Evolutionary conservation across 352 stramenopile species (phyloP).

Genomic region (Peronospora farinosa): DNA sequence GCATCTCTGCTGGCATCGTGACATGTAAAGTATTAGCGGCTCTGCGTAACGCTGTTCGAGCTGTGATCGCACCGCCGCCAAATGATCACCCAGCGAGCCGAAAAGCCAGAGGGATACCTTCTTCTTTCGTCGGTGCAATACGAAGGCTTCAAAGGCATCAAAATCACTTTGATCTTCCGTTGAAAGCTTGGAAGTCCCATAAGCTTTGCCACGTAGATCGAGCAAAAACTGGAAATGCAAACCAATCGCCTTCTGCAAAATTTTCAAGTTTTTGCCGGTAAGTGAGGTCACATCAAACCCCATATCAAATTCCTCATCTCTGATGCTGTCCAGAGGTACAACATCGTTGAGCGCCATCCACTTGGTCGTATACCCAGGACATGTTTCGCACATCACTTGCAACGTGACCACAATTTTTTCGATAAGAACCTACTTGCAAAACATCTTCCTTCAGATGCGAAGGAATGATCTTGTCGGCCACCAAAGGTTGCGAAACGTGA

Average conservation of each 20-base stretch:
- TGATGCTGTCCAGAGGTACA: constrained; percentile 24
- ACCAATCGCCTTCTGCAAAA: constrained; percentile 7
- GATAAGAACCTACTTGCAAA: constrained; percentile 6
- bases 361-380: constrained; percentile 21
- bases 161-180: constrained; percentile 18
- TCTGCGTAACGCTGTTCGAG: constrained; percentile 9
- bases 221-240: constrained; percentile 5
- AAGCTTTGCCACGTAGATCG: constrained; percentile 1
- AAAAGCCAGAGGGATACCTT: constrained; percentile 21
- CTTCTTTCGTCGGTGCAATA: constrained; percentile 23
- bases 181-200: constrained; percentile 4
- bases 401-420: constrained; percentile 19
- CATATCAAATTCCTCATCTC: constrained; percentile 38
- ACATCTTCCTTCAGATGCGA: constrained; percentile 26
- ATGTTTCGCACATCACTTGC: constrained; percentile 22
- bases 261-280: not conserved
- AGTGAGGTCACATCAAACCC: constrained; percentile 20
- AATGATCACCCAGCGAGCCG: constrained; percentile 8
- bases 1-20: constrained; percentile 44
- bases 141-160: constrained; percentile 22
- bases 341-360: constrained; percentile 22
- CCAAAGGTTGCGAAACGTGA: constrained; percentile 7
- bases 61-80: constrained; percentile 14
- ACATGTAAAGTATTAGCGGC: constrained; percentile 20
- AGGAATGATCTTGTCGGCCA: constrained; percentile 9